A percentile compares a stretch with the other conserved stretches of the same genome.
phyloP scores from a whole-genome alignment of 176 grass and related monocot species.

The Aegilops longissima region DNA sequence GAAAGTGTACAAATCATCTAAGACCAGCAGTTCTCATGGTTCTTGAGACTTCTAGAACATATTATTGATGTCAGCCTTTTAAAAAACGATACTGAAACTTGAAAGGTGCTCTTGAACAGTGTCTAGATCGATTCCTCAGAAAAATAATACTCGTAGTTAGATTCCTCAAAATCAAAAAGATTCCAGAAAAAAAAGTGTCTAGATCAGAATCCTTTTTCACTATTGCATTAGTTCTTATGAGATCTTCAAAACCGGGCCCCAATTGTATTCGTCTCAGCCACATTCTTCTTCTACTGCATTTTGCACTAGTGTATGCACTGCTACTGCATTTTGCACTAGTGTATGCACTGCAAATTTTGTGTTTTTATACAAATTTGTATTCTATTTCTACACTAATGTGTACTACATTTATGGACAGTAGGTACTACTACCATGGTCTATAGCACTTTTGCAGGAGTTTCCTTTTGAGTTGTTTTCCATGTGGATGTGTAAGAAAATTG shows the following conservation, averaged over 20 bases:
- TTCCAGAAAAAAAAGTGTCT: no score
- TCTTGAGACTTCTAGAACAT: not conserved
- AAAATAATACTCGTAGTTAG: no score
- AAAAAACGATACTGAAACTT: not conserved
- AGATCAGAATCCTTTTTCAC: no score
- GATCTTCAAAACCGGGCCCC: no score
- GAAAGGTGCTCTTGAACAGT: not conserved
- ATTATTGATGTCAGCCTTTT: not conserved
- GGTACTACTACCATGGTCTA: not conserved
- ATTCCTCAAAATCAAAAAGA: no score
- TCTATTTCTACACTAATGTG: not conserved
- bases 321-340: not conserved
- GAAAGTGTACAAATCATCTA: not conserved
- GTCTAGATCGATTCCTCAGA: not conserved
- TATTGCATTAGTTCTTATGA: no score
- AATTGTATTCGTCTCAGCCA: not conserved
- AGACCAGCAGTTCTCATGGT: not conserved
- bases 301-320: not conserved
- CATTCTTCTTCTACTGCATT: not conserved
- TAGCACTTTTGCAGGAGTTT: no score
- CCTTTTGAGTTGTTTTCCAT: no score
- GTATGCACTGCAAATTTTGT: not conserved
- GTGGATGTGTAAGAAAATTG: no score
- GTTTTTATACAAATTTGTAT: not conserved
- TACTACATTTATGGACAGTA: not conserved